A percentile compares a stretch with the other conserved stretches of the same genome.
These are phyloP conservation scores for Omphalotus olearius DNA, from an alignment of 1,284 basidiomycete genomes.

Conservation along the genomic window DNA sequence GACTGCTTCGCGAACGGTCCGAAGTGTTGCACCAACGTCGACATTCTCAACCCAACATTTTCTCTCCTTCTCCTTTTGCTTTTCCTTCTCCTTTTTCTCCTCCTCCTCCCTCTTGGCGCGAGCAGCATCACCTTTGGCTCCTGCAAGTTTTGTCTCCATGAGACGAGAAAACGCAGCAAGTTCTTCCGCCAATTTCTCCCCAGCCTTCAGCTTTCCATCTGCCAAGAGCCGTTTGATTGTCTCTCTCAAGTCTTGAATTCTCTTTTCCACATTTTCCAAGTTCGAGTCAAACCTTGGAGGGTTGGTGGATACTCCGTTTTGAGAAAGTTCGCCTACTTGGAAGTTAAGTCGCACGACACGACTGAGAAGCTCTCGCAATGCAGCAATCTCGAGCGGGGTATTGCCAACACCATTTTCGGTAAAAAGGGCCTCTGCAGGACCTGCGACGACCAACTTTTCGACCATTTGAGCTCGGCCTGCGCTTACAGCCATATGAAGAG, in stretches of 20 bases:
- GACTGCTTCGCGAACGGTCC: conserved; percentile 14
- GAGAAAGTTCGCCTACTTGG: background rate
- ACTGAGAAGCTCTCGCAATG: conserved; percentile 18
- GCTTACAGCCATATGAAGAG: conserved; percentile 43
- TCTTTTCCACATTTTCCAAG: conserved; percentile 21
- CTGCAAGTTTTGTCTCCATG: conserved; percentile 28
- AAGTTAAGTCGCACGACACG: conserved; percentile 8
- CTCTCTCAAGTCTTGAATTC: conserved; percentile 29
- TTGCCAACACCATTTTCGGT: conserved; percentile 53
- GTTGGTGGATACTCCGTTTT: background rate
- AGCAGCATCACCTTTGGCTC: conserved; percentile 17
- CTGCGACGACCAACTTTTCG: conserved; percentile 31
- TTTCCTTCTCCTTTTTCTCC: conserved; percentile 4
- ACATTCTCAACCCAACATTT: background rate
- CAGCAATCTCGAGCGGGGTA: conserved; percentile 43
- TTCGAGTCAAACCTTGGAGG: conserved; percentile 17
- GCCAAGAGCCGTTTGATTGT: conserved; percentile 29
- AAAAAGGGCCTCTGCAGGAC: conserved; percentile 33
- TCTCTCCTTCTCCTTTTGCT: conserved; percentile 5
- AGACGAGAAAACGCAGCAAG: conserved; percentile 28
- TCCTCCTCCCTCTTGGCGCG: background rate
- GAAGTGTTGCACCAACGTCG: conserved; percentile 13
- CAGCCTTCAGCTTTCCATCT: conserved; percentile 29
- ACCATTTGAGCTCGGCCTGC: conserved; percentile 29
- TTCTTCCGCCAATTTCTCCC: conserved; percentile 28